phyloP scores from a whole-genome alignment of 345 rosid genomes.

The Boechera stricta region DNA sequence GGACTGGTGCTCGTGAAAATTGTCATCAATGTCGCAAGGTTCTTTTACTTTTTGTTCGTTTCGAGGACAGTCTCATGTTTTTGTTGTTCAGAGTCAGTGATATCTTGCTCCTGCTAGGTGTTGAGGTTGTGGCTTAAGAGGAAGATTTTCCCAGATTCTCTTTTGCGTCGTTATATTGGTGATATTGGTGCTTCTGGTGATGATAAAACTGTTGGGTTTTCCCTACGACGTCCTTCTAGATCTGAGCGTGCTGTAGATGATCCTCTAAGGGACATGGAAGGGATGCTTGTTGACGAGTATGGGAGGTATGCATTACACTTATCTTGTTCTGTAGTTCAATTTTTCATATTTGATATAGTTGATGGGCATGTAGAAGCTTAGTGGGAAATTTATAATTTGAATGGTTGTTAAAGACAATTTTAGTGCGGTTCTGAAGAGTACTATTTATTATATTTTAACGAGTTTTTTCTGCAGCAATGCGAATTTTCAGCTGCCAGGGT shows the following conservation, averaged over 20 bases:
- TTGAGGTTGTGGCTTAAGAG: conserved; percentile 89
- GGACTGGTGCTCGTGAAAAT: conserved; percentile 86
- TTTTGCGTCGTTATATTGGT: conserved; percentile 76
- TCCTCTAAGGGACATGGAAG: conserved; percentile 98
- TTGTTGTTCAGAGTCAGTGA: conserved; percentile 37
- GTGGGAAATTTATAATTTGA: conserved; percentile 16
- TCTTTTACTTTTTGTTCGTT: conserved; percentile 26
- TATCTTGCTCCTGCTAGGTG: conserved; percentile 58
- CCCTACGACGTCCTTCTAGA: conserved; percentile 83
- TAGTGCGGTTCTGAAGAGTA: conserved; percentile 14
- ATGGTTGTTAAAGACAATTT: conserved; percentile 12
- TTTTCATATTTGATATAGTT: conserved; percentile 14
- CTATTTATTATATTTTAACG: not conserved
- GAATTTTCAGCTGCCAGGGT: conserved; percentile 82
- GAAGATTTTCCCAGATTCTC: conserved; percentile 83
- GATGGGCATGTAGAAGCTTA: conserved; percentile 22
- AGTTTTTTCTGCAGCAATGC: conserved; percentile 67
- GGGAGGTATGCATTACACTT: conserved; percentile 67
- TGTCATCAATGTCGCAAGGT: conserved; percentile 98
- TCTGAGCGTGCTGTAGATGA: conserved; percentile 93
- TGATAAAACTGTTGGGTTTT: conserved; percentile 63
- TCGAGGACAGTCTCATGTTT: conserved; percentile 20
- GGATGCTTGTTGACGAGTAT: conserved; percentile 98
- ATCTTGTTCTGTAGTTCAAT: conserved; percentile 3
- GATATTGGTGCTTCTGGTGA: conserved; percentile 82